These are phyloP conservation scores for Xylaria polymorpha DNA, from an alignment of 2,329 filamentous ascomycete species.

Conservation along the genomic window DNA sequence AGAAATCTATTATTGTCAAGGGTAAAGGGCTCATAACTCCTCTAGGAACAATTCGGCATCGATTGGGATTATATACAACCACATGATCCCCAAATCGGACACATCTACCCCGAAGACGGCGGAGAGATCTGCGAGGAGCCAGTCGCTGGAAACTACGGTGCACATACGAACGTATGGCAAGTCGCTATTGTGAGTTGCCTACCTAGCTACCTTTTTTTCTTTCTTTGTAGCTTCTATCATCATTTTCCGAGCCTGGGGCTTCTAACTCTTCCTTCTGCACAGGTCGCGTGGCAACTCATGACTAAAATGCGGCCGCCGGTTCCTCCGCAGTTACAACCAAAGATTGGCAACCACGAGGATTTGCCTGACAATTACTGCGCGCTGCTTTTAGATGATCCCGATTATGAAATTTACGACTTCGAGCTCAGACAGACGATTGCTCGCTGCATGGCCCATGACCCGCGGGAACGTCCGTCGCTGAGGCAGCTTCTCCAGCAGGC, in stretches of 20 bases:
- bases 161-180: slow-evolving; percentile 40
- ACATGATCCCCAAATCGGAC: background rate
- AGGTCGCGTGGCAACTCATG: slow-evolving; percentile 44
- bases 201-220: too few species aligned
- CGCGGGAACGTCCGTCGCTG: slow-evolving; percentile 30
- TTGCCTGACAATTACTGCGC: slow-evolving; percentile 27
- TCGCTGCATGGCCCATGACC: slow-evolving; percentile 41
- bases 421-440: slow-evolving; percentile 35
- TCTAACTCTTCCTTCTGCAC: background rate
- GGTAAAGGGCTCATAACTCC: background rate
- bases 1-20: background rate
- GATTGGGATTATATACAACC: slow-evolving; percentile 41
- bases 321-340: slow-evolving; percentile 24
- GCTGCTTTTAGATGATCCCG: slow-evolving; percentile 1
- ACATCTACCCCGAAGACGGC: background rate
- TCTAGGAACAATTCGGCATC: slow-evolving; percentile 43
- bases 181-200: slow-evolving; percentile 39
- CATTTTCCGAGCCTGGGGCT: too few species aligned
- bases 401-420: slow-evolving; percentile 28
- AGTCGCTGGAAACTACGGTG: slow-evolving; percentile 41
- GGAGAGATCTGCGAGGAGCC: slow-evolving; percentile 37
- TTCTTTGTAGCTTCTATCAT: background rate
- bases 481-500: slow-evolving; percentile 23
- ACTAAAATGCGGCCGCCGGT: slow-evolving; percentile 18
- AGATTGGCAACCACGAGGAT: background rate